Evolutionary conservation across 1,284 basidiomycete genomes (phyloP).

Genomic region (Meripilus lineatus): DNA sequence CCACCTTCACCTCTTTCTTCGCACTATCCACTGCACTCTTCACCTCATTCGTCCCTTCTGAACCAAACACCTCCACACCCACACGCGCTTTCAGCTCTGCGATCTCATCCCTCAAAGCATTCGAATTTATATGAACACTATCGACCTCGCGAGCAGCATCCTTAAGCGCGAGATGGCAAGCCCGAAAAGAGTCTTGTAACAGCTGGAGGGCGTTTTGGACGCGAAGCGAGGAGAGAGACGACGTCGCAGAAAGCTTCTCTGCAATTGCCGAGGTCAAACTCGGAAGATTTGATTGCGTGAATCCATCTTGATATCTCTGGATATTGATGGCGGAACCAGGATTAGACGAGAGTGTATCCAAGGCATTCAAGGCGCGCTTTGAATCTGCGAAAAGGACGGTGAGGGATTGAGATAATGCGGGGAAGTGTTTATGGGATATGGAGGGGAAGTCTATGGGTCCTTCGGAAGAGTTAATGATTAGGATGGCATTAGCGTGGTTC

Average conservation of each 20-base stretch:
- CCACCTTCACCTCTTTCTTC: conserved; percentile 42
- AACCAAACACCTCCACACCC: conserved; percentile 33
- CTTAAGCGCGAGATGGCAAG: conserved; percentile 26
- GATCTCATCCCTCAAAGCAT: conserved; percentile 30
- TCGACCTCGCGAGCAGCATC: conserved; percentile 27
- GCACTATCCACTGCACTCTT: conserved; percentile 44
- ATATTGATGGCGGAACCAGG: conserved; percentile 44
- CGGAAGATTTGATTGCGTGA: conserved; percentile 48
- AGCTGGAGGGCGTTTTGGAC: conserved; percentile 28
- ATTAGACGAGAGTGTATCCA: conserved; percentile 40
- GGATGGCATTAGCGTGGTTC: conserved; percentile 46
- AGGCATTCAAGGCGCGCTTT: conserved; percentile 46
- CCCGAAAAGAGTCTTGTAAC: conserved; percentile 30
- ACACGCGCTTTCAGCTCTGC: conserved; percentile 29
- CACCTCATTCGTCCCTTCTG: conserved; percentile 36
- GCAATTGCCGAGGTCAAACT: conserved; percentile 24
- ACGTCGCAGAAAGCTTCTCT: conserved; percentile 3
- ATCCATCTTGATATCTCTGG: conserved; percentile 61
- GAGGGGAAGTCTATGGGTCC: conserved; percentile 13
- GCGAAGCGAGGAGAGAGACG: conserved; percentile 19
- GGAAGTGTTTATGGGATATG: conserved; percentile 14
- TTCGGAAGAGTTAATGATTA: conserved; percentile 39
- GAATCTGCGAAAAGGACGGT: conserved; percentile 52
- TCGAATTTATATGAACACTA: conserved; percentile 21
- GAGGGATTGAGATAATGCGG: conserved; percentile 10